Percentiles rank a stretch among this genome's conserved stretches.
These are phyloP conservation scores for Stentor coeruleus DNA, from an alignment of 73 alveolate species.

Conservation along the genomic window DNA sequence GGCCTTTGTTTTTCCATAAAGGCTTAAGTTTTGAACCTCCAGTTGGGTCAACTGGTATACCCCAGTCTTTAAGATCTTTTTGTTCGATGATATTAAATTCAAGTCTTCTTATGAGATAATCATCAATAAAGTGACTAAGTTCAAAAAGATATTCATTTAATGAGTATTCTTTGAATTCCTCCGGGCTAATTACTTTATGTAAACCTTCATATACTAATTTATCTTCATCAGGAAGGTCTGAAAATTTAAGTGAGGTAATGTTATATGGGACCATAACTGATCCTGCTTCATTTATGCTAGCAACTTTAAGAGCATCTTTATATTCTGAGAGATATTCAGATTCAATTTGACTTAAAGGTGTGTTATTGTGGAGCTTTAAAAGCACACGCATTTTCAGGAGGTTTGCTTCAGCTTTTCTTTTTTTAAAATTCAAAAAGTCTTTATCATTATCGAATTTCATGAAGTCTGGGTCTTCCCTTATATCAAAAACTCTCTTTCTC, in stretches of 20 bases:
- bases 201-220: constrained; percentile 23
- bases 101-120: constrained; percentile 35
- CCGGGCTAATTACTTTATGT: constrained; percentile 29
- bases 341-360: constrained; percentile 35
- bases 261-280: constrained; percentile 34
- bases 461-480: constrained; percentile 49
- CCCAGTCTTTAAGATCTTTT: constrained; percentile 38
- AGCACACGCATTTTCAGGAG: constrained; percentile 43
- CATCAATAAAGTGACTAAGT: constrained; percentile 53
- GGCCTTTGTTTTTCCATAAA: constrained; percentile 42
- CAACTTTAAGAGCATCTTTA: constrained; percentile 27
- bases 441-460: constrained; percentile 32
- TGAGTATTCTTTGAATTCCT: constrained; percentile 31
- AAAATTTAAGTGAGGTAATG: constrained; percentile 24
- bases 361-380: constrained; percentile 34
- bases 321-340: constrained; percentile 34
- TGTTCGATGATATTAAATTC: constrained; percentile 39
- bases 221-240: constrained; percentile 26
- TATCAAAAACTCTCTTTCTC: constrained; percentile 32
- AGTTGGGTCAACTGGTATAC: constrained; percentile 28
- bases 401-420: constrained; percentile 52
- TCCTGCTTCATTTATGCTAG: constrained; percentile 29
- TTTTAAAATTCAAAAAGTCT: constrained; percentile 28
- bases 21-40: constrained; percentile 16
- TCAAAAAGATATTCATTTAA: constrained; percentile 49